Evolutionary conservation across 176 grass and related monocot species (phyloP).

Genomic region (Paspalum notatum): DNA sequence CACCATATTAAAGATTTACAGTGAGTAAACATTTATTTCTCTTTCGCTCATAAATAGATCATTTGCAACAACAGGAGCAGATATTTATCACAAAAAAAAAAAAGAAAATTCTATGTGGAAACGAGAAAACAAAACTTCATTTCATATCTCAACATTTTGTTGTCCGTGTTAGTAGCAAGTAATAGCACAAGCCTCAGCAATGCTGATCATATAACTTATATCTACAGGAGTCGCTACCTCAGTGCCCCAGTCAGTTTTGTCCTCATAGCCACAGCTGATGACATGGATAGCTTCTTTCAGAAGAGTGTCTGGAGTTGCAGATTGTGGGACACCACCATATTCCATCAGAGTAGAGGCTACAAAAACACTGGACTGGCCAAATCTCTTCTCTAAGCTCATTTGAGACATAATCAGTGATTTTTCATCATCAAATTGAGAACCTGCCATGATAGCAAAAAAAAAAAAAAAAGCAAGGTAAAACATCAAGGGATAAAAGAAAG

Average conservation of each 20-base stretch:
- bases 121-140: constrained; percentile 16
- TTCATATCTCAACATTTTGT: not conserved
- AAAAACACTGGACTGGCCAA: constrained; percentile 93
- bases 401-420: constrained; percentile 97
- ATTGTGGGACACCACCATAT: constrained; percentile 94
- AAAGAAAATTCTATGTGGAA: not conserved
- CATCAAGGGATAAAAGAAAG: constrained; percentile 6
- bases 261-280: constrained; percentile 98
- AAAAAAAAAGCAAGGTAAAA: constrained; percentile 2
- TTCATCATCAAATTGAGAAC: constrained; percentile 91
- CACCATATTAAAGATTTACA: constrained; percentile 27
- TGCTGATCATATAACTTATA: not conserved
- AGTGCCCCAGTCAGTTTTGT: constrained; percentile 88
- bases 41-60: constrained; percentile 2
- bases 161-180: not conserved
- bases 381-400: constrained; percentile 96
- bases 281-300: constrained; percentile 99
- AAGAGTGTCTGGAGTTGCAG: constrained; percentile 94
- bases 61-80: constrained; percentile 14
- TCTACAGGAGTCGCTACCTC: constrained; percentile 61
- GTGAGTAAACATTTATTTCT: not conserved
- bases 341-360: constrained; percentile 98
- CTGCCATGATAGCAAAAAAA: constrained; percentile 41
- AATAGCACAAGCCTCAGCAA: not conserved
- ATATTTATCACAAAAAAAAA: not conserved